Conservation (phyloP, 306 rosid species). For the Citrullus mucosospermus region DNA sequence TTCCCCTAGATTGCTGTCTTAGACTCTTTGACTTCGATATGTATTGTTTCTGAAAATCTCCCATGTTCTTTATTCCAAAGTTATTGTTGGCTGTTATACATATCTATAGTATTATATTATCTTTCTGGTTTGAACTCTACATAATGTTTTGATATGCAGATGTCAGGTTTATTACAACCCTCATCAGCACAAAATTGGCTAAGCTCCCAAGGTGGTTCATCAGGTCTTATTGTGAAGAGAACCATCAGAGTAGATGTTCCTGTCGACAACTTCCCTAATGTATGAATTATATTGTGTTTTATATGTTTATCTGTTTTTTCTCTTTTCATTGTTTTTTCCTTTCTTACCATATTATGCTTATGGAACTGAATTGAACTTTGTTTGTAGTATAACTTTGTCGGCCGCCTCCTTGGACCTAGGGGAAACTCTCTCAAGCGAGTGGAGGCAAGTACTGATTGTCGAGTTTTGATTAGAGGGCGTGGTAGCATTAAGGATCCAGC, state of each 20-base stretch:
- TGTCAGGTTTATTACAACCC: constrained; percentile 60
- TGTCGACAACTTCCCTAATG: constrained; percentile 67
- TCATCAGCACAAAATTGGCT: constrained; percentile 69
- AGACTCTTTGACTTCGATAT: background rate
- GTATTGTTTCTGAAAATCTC: background rate
- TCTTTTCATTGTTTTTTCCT: background rate
- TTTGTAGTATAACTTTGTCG: constrained; percentile 87
- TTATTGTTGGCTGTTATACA: background rate
- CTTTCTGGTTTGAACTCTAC: constrained; percentile 20
- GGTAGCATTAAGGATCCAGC: constrained; percentile 96
- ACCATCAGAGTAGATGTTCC: constrained; percentile 95
- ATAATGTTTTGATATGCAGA: constrained; percentile 39
- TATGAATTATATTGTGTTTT: constrained; percentile 15
- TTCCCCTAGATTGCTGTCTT: background rate
- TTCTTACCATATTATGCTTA: constrained; percentile 8
- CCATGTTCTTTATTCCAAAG: background rate
- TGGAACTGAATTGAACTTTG: constrained; percentile 19
- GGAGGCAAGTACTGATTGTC: constrained; percentile 87
- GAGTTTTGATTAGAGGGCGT: constrained; percentile 94
- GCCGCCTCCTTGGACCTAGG: constrained; percentile 96
- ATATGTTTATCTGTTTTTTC: background rate
- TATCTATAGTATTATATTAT: background rate
- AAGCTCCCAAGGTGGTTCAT: constrained; percentile 65
- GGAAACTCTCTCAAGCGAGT: constrained; percentile 98
- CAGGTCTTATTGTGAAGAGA: constrained; percentile 76